A percentile compares a stretch with the other conserved stretches of the same genome.
Conservation (phyloP, 495 filamentous ascomycete species). For the Bathelium albidoporum region DNA sequence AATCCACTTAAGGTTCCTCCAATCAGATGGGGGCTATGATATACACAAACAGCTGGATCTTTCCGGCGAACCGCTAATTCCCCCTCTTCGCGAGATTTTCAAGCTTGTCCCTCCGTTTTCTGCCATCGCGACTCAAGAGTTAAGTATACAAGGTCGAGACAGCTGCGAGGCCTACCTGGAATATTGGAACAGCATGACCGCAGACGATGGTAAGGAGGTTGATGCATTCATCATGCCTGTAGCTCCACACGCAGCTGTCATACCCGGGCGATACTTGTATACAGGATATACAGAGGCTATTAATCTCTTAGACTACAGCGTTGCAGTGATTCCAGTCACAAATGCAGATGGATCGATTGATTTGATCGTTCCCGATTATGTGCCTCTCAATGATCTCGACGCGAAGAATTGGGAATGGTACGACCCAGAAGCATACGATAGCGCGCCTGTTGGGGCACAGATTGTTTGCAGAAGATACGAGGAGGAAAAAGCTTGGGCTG, state of each 20-base stretch:
- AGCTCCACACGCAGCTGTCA: background rate
- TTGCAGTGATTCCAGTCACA: background rate
- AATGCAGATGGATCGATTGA: background rate
- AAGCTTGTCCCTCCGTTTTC: background rate
- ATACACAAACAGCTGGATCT: background rate
- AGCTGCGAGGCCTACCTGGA: background rate
- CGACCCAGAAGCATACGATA: too few relatives aligned
- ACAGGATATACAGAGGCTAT: background rate
- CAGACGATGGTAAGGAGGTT: background rate
- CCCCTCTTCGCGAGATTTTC: background rate
- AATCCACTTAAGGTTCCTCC: background rate
- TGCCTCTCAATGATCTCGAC: background rate
- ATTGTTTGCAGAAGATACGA: too few relatives aligned
- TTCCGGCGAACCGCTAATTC: background rate
- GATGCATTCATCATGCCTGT: background rate
- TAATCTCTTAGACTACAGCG: background rate
- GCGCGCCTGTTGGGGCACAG: too few relatives aligned
- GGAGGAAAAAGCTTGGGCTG: too few relatives aligned
- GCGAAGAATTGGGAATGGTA: too few relatives aligned
- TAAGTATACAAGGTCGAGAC: background rate
- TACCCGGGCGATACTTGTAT: background rate
- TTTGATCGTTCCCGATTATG: background rate
- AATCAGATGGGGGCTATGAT: background rate
- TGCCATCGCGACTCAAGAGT: background rate
- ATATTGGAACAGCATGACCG: background rate